Evolutionary conservation across 352 stramenopile species (phyloP), one percentile per base, ranked within the genome.

Genomic region (Pythium brassicae): DNA sequence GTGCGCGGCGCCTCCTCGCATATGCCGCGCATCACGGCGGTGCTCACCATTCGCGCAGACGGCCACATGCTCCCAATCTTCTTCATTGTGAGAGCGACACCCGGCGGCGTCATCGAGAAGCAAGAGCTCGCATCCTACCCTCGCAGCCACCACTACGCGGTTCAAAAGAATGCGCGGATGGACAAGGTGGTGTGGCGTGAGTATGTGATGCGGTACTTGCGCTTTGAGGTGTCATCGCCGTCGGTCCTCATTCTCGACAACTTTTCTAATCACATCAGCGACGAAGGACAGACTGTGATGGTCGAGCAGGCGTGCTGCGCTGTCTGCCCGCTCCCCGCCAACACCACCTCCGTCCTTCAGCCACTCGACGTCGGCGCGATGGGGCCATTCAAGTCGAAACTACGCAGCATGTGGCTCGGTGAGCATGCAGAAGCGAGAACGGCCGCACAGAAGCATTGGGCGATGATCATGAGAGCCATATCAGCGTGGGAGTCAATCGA

Each of bases 141-240:
- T n/a, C 14, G 25, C 0, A 61, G 51, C 3, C 57, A 69, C 25
- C 42, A 26, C 22, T 66, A 66, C 27, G 37, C 53, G 0, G 61
- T 72, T 0, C 65, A 66, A 43, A n/a, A 61, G 12, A 69, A 72
- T 35, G 61, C 49, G 2, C 66, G 61, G 57, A 66, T 69, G 61
- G 61, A 66, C 37, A 26, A 25, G 6, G 3, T 1, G 0, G 54
- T 52, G 22, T 66, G 65, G 60, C 2, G 23, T 3, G 1, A 15
- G 9, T 69, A 66, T 48, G 53, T 64, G 2, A 26, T n/a, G 3
- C 17, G 55, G 10, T 56, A 25, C 29, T 54, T 69, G 0, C 11
- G 4, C 12, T 42, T 20, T 17, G 22, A 61, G 19, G 47, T 72
- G 22, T 11, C 53, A 4, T 43, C 12, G 0, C 42, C 57, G 0